phyloP scores from a whole-genome alignment of 2,329 filamentous ascomycete genomes.

The Alternaria conjuncta region DNA sequence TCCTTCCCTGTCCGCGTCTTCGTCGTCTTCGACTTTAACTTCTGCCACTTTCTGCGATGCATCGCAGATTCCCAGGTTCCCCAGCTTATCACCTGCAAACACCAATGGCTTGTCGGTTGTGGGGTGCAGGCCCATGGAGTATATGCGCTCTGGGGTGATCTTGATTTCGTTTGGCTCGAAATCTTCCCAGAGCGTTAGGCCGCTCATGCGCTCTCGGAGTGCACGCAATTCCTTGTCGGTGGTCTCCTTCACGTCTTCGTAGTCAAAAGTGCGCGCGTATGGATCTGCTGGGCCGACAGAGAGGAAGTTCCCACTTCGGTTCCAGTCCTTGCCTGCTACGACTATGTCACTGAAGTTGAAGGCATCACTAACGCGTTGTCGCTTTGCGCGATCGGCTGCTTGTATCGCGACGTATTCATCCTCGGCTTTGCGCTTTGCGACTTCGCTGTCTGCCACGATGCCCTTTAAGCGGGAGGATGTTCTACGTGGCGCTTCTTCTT shows the following conservation, averaged over 20 bases:
- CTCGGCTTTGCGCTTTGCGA: slow-evolving; percentile 72
- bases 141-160: slow-evolving; percentile 52
- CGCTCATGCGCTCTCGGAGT: slow-evolving; percentile 77
- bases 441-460: slow-evolving; percentile 70
- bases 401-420: slow-evolving; percentile 65
- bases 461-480: slow-evolving; percentile 68
- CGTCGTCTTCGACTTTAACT: slow-evolving; percentile 64
- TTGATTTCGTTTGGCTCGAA: slow-evolving; percentile 73
- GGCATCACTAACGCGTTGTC: slow-evolving; percentile 68
- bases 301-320: slow-evolving; percentile 70
- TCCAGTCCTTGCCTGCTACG: slow-evolving; percentile 80
- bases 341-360: slow-evolving; percentile 78
- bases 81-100: slow-evolving; percentile 93
- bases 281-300: slow-evolving; percentile 75
- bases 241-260: slow-evolving; percentile 82
- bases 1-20: slow-evolving; percentile 68
- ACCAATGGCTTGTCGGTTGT: slow-evolving; percentile 84
- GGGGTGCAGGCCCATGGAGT: slow-evolving; percentile 87
- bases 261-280: slow-evolving; percentile 82
- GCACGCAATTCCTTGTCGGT: slow-evolving; percentile 76
- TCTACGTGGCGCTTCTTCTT: slow-evolving; percentile 61
- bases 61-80: slow-evolving; percentile 89
- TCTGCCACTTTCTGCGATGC: slow-evolving; percentile 71
- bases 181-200: slow-evolving; percentile 78
- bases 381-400: slow-evolving; percentile 66